Conservation (phyloP, 768 basidiomycete species). For the Leccinum incarnatum region DNA sequence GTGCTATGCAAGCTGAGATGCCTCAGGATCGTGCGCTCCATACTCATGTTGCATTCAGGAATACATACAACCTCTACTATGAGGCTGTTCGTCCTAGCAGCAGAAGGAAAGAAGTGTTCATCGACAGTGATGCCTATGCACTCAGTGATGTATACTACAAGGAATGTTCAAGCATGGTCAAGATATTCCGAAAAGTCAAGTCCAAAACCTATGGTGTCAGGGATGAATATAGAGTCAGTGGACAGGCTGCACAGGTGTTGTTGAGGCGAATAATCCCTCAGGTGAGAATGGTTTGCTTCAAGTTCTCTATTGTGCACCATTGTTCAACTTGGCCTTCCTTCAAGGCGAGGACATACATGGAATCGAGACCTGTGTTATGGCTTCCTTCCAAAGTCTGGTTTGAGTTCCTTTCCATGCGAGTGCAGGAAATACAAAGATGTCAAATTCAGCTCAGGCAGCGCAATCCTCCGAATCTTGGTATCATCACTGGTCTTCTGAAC, state of each 20-base stretch:
- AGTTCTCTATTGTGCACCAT: no score
- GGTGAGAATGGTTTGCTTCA: no score
- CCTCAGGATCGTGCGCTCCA: not conserved
- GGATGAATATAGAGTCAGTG: slow-evolving; percentile 6
- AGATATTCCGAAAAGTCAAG: not conserved
- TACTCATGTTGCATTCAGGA: slow-evolving; percentile 13
- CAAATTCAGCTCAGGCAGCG: no score
- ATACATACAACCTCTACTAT: slow-evolving; percentile 19
- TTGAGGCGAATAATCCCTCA: no score
- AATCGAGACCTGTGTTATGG: no score
- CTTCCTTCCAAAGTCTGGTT: no score
- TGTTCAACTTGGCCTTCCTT: no score
- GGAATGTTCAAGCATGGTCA: not conserved
- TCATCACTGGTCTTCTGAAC: no score
- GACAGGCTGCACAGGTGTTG: slow-evolving; percentile 1
- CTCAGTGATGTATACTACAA: not conserved
- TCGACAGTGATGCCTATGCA: slow-evolving; percentile 10
- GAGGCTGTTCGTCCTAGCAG: slow-evolving; percentile 6
- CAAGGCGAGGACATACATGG: no score
- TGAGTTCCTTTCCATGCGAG: no score
- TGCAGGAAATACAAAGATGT: no score
- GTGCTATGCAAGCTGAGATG: slow-evolving; percentile 18
- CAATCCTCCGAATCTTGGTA: no score
- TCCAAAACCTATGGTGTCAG: not conserved
- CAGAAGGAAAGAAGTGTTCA: not conserved